phyloP scores from a whole-genome alignment of 257 asterid genomes.

The Petunia axillaris region DNA sequence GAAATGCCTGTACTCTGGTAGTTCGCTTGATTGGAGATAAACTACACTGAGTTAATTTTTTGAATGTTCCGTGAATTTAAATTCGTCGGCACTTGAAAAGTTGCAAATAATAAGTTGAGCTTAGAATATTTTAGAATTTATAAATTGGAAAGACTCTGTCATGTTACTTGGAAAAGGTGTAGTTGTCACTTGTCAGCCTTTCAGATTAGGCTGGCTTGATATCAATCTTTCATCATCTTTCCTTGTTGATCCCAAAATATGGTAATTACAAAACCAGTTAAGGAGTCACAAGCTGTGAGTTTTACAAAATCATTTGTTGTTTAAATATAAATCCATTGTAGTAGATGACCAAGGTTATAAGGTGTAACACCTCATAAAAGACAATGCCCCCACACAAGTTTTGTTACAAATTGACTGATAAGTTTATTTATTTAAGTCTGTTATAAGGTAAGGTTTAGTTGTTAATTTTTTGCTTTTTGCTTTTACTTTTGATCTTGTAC shows the following conservation, averaged over 20 bases:
- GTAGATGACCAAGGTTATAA: neutral
- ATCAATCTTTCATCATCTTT: conserved; percentile 23
- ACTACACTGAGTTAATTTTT: conserved; percentile 6
- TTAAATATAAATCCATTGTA: neutral
- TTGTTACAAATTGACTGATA: conserved; percentile 3
- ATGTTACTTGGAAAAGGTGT: neutral
- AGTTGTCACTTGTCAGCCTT: neutral
- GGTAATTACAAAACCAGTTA: neutral
- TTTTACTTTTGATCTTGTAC: no score
- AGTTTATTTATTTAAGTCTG: neutral
- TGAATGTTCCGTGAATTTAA: conserved; percentile 1
- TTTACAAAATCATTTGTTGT: neutral
- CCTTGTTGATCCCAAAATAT: conserved; percentile 3
- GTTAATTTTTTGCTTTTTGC: no score
- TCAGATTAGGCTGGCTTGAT: neutral
- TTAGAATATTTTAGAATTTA: neutral
- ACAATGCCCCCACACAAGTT: neutral
- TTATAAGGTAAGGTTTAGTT: no score
- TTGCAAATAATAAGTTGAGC: neutral
- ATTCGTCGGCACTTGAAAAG: neutral
- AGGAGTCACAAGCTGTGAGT: neutral
- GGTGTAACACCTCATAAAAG: neutral
- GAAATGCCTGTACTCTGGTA: neutral
- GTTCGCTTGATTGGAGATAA: neutral
- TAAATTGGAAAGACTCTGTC: neutral